Evolutionary conservation across 2,329 filamentous ascomycete genomes (phyloP).

Genomic region (Cladorrhinum sp.): DNA sequence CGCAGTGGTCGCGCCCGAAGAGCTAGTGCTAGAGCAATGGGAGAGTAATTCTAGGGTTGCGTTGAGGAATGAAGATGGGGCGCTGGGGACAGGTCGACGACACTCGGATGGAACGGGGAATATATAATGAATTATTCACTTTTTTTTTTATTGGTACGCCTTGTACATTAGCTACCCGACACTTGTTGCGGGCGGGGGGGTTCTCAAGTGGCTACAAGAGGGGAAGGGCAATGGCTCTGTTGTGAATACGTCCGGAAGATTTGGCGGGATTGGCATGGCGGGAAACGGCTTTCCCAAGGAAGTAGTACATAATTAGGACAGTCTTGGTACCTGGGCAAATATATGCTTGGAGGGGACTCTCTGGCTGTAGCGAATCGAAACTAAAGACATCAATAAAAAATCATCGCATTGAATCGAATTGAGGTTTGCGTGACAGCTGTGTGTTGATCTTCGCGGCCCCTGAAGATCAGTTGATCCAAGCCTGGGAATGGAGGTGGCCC

Average conservation of each 20-base stretch:
- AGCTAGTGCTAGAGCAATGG: slow-evolving; percentile 21
- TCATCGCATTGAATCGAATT: neutral
- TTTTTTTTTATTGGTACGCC: neutral
- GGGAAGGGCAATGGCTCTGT: neutral
- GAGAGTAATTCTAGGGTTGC: slow-evolving; percentile 1
- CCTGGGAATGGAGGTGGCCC: neutral
- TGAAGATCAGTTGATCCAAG: neutral
- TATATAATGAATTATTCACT: neutral
- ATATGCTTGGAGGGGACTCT: neutral
- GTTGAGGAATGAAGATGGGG: too few relatives aligned
- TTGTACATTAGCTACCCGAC: neutral
- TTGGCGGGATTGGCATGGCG: neutral
- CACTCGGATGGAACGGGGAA: neutral
- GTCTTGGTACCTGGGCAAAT: too few relatives aligned
- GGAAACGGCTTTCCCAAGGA: neutral
- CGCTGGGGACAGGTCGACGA: neutral
- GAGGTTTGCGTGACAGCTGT: neutral
- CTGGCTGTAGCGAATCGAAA: neutral
- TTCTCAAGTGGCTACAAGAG: too few relatives aligned
- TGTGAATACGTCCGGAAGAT: neutral
- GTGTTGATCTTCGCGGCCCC: neutral
- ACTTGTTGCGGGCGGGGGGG: neutral
- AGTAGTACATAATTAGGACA: neutral
- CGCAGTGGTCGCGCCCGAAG: slow-evolving; percentile 26
- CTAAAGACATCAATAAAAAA: too few relatives aligned